Base-by-base conservation (phyloP, 2,329 filamentous ascomycete genomes). In the Fusarium sp. region DNA sequence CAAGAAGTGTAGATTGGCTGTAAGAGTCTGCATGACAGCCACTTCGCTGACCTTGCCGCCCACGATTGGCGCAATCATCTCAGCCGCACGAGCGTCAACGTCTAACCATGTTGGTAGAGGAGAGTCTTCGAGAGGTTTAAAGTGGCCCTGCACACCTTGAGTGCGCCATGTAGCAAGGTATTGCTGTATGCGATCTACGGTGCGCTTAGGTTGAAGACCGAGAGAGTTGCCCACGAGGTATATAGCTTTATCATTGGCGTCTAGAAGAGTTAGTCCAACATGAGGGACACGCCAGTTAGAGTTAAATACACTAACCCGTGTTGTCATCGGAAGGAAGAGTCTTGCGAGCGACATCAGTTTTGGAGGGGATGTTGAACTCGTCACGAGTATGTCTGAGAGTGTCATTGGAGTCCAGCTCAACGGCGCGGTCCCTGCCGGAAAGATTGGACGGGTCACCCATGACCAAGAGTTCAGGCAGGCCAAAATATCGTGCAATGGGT, bases 161-260 rank as follows among this genome's bases (percentile, higher is more conserved):
- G 89, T 90, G 3, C 90, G 90, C 93, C 94, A 97, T 13, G 92
- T 93, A 50, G 90, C 86, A 5, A 96, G 86, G 75, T 95, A 93
- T 30, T 89, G 86, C 59, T 89, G 84, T 67, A 96, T 84, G 50
- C 86, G 85, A 3, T 89, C 89, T 32, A 85, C 85, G n/a, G 79
- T 81, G 58, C 79, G 78, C 62, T 86, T 88, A 44, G 93, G 93
- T 78, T 96, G 93, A 17, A 94, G 86, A 44, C 93, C 93, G 4
- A 97, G 86, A 0, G 93, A 96, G 82, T 97, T 96, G 60, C 93
- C 94, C 71, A 93, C 94, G 57, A 97, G 88, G 79, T 97, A 97
- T 58, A 92, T 90, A 61, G 86, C 64, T 42, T 67, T 53, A 41
- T 75, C 69, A 32, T 62, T 49, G 62, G 49, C 32, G 14, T 53